Percentiles rank a stretch among this genome's conserved stretches.
Evolutionary conservation across 2,329 filamentous ascomycete species (phyloP).

Genomic region (Aspergillus fischeri): DNA sequence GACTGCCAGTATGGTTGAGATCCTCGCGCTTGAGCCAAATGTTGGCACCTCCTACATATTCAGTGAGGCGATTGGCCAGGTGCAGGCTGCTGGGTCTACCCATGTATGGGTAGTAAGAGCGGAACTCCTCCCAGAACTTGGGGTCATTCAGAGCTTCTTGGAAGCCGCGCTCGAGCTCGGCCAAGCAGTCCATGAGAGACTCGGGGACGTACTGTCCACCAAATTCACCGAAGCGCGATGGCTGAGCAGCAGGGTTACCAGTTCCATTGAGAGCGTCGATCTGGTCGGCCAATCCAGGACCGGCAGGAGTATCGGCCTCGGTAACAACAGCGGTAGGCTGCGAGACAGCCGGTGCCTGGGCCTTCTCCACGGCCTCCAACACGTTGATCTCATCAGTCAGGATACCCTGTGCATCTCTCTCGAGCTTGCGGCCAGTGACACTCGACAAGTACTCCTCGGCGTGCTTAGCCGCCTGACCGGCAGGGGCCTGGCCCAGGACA

Average conservation of each 20-base stretch:
- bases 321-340: slow-evolving; percentile 62
- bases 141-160: slow-evolving; percentile 81
- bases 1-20: slow-evolving; percentile 93
- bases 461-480: slow-evolving; percentile 63
- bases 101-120: slow-evolving; percentile 96
- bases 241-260: slow-evolving; percentile 57
- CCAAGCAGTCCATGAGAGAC: slow-evolving; percentile 93
- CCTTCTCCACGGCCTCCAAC: slow-evolving; percentile 62
- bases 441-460: slow-evolving; percentile 85
- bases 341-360: slow-evolving; percentile 49
- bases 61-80: slow-evolving; percentile 79
- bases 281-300: slow-evolving; percentile 72
- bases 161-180: slow-evolving; percentile 87
- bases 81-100: slow-evolving; percentile 89
- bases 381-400: slow-evolving; percentile 65
- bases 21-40: slow-evolving; percentile 99
- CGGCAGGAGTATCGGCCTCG: slow-evolving; percentile 52
- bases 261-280: slow-evolving; percentile 73
- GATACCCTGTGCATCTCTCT: slow-evolving; percentile 41
- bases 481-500: slow-evolving; percentile 64
- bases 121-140: slow-evolving; percentile 94
- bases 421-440: slow-evolving; percentile 56
- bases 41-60: slow-evolving; percentile 84
- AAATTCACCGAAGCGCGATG: slow-evolving; percentile 88
- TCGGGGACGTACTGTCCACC: slow-evolving; percentile 97